Conservation (phyloP, 2,329 filamentous ascomycete species). For the Xylariaceae sp. region DNA sequence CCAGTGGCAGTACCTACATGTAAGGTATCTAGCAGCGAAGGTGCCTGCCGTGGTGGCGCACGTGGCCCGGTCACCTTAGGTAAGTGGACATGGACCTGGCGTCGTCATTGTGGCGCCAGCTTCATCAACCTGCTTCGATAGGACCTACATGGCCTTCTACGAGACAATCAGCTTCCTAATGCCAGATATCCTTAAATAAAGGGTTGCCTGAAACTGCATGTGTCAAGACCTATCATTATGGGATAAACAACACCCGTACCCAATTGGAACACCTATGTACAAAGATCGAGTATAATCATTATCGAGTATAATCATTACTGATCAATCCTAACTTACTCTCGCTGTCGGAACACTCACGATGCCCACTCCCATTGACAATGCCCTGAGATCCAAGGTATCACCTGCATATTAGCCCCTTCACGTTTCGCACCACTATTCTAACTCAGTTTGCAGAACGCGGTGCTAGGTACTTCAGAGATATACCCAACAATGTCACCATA, state of each 20-base stretch:
- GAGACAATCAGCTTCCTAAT: not conserved
- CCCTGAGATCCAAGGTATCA: constrained; percentile 64
- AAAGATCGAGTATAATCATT: not conserved
- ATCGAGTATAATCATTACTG: not conserved
- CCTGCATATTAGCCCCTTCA: not conserved
- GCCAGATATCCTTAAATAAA: constrained; percentile 14
- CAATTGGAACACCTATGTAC: constrained; percentile 2
- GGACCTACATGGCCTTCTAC: too few species aligned
- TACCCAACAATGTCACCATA: constrained; percentile 1
- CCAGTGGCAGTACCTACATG: too few species aligned
- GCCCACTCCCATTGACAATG: constrained; percentile 67
- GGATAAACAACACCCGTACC: constrained; percentile 8
- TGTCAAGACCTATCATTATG: not conserved
- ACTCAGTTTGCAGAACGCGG: constrained; percentile 52
- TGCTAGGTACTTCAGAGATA: constrained; percentile 53
- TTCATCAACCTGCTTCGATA: not conserved
- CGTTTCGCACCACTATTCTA: constrained; percentile 7
- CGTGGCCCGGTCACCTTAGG: too few species aligned
- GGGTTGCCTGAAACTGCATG: constrained; percentile 19
- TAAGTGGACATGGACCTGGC: constrained; percentile 14
- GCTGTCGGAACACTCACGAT: constrained; percentile 39
- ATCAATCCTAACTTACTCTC: not conserved
- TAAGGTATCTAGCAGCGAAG: too few species aligned
- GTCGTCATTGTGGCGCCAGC: constrained; percentile 19
- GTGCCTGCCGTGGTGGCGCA: too few species aligned